Evolutionary conservation across 2,329 filamentous ascomycete species (phyloP).

Genomic region (Domatiomyces globalis): DNA sequence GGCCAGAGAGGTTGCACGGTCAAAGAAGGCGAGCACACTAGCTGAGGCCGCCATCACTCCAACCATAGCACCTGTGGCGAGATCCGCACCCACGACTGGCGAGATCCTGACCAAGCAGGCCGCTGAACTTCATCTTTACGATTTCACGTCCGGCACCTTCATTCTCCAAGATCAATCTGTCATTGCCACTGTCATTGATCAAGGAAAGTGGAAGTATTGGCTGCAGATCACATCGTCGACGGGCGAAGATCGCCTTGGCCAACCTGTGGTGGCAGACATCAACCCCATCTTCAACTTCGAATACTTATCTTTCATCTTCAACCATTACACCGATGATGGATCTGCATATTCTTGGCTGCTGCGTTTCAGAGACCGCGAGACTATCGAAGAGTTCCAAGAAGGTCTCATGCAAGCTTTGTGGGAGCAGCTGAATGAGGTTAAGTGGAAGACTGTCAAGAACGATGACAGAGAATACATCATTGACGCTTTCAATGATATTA

Average conservation of each 20-base stretch:
- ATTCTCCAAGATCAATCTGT: constrained; percentile 63
- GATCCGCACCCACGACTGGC: constrained; percentile 48
- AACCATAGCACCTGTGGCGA: constrained; percentile 47
- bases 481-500: constrained; percentile 87
- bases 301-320: constrained; percentile 98
- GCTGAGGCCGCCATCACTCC: constrained; percentile 23
- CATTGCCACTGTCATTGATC: constrained; percentile 66
- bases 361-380: constrained; percentile 71
- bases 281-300: constrained; percentile 99
- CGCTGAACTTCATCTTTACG: constrained; percentile 85
- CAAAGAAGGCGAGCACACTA: constrained; percentile 21
- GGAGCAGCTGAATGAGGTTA: constrained; percentile 89
- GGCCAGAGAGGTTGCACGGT: constrained; percentile 32
- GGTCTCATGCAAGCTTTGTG: constrained; percentile 90
- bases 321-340: constrained; percentile 79
- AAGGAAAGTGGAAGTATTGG: constrained; percentile 92
- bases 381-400: constrained; percentile 76
- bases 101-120: constrained; percentile 62
- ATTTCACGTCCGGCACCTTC: constrained; percentile 77
- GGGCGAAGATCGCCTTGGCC: constrained; percentile 72
- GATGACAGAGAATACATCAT: constrained; percentile 87
- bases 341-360: constrained; percentile 91
- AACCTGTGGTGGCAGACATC: constrained; percentile 74
- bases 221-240: constrained; percentile 62
- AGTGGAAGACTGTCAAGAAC: constrained; percentile 88